A percentile compares a stretch with the other conserved stretches of the same genome.
Evolutionary conservation across 176 grass and related monocot species (phyloP).

Genomic region (Hyparrhenia diplandra): DNA sequence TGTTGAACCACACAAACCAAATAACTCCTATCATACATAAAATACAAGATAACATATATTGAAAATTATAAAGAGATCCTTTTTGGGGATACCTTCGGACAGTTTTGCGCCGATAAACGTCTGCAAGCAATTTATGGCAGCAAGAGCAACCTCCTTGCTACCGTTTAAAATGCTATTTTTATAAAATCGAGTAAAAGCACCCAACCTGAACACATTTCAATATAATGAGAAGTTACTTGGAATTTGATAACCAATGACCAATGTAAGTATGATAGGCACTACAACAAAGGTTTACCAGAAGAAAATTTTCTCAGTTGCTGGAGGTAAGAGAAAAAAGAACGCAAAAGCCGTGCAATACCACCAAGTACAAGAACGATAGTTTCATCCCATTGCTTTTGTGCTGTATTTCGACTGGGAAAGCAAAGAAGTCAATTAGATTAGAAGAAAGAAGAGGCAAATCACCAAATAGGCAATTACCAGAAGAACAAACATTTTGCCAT

Average conservation of each 20-base stretch:
- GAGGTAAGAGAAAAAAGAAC: constrained; percentile 93
- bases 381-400: constrained; percentile 99
- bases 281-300: constrained; percentile 52
- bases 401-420: constrained; percentile 80
- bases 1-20: not conserved
- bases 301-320: constrained; percentile 84
- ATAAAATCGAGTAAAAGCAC: constrained; percentile 74
- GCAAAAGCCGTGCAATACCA: constrained; percentile 76
- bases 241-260: constrained; percentile 15
- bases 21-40: not conserved
- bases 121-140: constrained; percentile 96
- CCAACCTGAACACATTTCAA: constrained; percentile 64
- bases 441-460: constrained; percentile 1
- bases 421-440: constrained; percentile 11
- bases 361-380: constrained; percentile 93
- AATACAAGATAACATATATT: not conserved
- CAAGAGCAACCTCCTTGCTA: constrained; percentile 97
- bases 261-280: not conserved
- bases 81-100: constrained; percentile 66
- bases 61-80: not conserved
- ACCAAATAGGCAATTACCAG: not conserved
- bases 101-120: constrained; percentile 84
- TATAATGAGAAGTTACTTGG: constrained; percentile 2
- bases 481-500: not conserved
- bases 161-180: constrained; percentile 88